A percentile compares a stretch with the other conserved stretches of the same genome.
phyloP scores from a whole-genome alignment of 495 filamentous ascomycete species.

The Darksidea phi region DNA sequence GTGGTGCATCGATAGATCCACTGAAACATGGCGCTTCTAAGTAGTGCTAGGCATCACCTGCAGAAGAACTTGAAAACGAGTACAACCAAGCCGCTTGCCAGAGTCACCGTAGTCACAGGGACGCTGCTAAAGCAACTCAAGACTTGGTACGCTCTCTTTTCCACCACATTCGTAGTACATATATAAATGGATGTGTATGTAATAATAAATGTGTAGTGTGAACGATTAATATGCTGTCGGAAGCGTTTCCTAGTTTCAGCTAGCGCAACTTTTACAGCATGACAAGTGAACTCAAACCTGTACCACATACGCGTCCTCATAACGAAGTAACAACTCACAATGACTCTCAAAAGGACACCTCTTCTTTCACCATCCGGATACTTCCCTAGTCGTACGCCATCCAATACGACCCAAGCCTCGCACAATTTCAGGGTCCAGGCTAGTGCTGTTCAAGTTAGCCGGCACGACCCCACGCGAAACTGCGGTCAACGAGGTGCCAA shows the following conservation, averaged over 20 bases:
- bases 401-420: neutral
- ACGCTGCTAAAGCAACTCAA: too few species aligned
- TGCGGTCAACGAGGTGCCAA: constrained; percentile 13
- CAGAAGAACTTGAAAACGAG: too few species aligned
- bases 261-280: neutral
- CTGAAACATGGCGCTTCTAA: too few species aligned
- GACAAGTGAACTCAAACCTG: neutral
- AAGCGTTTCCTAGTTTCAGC: neutral
- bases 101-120: too few species aligned
- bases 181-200: too few species aligned
- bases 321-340: neutral
- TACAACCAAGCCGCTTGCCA: too few species aligned
- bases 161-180: too few species aligned
- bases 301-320: neutral
- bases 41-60: too few species aligned
- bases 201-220: neutral
- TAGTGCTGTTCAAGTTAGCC: neutral
- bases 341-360: neutral
- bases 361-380: neutral
- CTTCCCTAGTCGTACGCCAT: neutral
- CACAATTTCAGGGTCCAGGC: constrained; percentile 11
- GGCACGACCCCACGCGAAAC: constrained; percentile 14
- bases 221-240: neutral
- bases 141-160: too few species aligned
- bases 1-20: too few species aligned